These are phyloP conservation scores for Zalerion maritima DNA, from an alignment of 495 filamentous ascomycete species.

Conservation along the genomic window DNA sequence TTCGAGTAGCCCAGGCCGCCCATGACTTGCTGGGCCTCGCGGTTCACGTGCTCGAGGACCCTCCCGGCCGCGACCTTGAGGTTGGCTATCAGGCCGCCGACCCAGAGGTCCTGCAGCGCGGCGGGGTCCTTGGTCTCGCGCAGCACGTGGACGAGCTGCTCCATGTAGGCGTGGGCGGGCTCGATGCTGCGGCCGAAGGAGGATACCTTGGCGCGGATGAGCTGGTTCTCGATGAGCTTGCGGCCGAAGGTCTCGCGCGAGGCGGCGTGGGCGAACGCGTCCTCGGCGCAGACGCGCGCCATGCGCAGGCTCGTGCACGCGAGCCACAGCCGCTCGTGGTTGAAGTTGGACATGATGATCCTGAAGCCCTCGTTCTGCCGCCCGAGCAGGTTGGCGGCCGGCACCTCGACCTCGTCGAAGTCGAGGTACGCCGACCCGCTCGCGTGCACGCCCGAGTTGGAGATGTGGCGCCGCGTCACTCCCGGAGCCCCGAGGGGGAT, in stretches of 20 bases:
- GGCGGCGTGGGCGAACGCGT: constrained; percentile 31
- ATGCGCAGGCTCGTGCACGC: constrained; percentile 28
- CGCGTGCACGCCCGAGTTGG: constrained; percentile 11
- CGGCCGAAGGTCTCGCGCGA: constrained; percentile 33
- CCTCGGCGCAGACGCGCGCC: constrained; percentile 32
- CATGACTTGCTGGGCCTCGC: constrained; percentile 48
- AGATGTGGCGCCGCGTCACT: constrained; percentile 17
- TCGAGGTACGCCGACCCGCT: constrained; percentile 32
- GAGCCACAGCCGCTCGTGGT: constrained; percentile 31
- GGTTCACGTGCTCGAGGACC: constrained; percentile 38
- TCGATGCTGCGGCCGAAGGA: constrained; percentile 30
- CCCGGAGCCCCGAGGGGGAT: constrained; percentile 33
- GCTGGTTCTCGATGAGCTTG: constrained; percentile 27
- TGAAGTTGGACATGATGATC: constrained; percentile 49
- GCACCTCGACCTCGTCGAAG: constrained; percentile 68
- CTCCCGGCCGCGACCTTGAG: constrained; percentile 42
- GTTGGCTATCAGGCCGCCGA: constrained; percentile 14
- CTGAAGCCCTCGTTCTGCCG: constrained; percentile 68
- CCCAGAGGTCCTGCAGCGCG: constrained; percentile 3
- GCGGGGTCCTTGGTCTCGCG: no score
- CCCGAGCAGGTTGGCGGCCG: constrained; percentile 53
- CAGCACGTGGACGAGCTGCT: constrained; percentile 34
- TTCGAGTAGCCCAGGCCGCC: constrained; percentile 43
- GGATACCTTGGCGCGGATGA: constrained; percentile 32
- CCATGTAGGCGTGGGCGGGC: constrained; percentile 31